Base-by-base conservation (phyloP, 495 filamentous ascomycete genomes). In the Xylaria nigripes region DNA sequence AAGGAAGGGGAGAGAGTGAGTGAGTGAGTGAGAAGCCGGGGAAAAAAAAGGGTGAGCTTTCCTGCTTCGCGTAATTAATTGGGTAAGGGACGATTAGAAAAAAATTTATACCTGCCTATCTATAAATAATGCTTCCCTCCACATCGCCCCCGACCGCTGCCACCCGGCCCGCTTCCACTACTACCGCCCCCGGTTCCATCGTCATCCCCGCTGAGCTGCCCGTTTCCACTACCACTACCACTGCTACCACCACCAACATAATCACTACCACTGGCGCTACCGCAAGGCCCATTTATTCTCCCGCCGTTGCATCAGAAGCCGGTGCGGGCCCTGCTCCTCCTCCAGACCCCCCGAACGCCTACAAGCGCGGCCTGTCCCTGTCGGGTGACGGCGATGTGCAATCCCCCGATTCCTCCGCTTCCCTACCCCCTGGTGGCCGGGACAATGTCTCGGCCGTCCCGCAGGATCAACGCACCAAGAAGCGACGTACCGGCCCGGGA, bases 401-500 rank as follows among this genome's bases (percentile, higher is more conserved):
- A 32, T 61, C 61, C 1, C 56, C 63, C 1, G 61, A 60, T 15
- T 56, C 58, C 19, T 51, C 55, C 18, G 46, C 45, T n/a, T 50
- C 36, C 21, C 18, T 45, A 8, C 50, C 59, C 12, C n/a, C n/a
- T n/a, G n/a, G 44, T 27, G 22, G 8, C 6, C 22, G 44, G 38
- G 41, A 56, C 41, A 29, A 44, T 54, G 52, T 24, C 55, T 47
- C 51, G 5, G 36, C 30, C n/a, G 6, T 25, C 12, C 45, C 53
- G 34, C 56, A 58, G 50, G 64, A 67, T 19, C 64, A 62, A 45
- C 50, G 57, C 41, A 64, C 58, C 13, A 73, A 73, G 60, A 71
- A 65, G 60, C 61, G 67, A 29, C 71, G 69, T 45, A 64, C 66
- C 3, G 68, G 59, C 7, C 60, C 68, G 7, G 67, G 68, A 13